A percentile compares a stretch with the other conserved stretches of the same genome.
These are phyloP conservation scores for Puccinia sorghi DNA, from an alignment of 1,284 basidiomycete genomes.

Conservation along the genomic window DNA sequence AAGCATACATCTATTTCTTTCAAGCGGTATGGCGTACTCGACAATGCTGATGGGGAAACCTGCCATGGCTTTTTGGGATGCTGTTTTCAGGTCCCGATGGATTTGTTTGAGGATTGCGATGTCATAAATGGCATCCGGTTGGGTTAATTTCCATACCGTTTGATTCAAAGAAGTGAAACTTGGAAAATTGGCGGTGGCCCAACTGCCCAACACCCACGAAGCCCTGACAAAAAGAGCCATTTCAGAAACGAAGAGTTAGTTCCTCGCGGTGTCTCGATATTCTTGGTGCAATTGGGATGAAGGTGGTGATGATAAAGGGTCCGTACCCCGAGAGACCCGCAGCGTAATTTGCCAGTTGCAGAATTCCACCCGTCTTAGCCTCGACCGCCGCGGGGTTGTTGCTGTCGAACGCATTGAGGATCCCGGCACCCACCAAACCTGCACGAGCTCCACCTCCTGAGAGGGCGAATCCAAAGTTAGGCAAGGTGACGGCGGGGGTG, in stretches of 20 bases:
- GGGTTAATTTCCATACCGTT: conserved; percentile 48
- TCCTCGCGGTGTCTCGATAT: not conserved
- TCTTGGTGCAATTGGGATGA: not conserved
- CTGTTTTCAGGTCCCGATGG: conserved; percentile 42
- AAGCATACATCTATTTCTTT: not conserved
- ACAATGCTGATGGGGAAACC: conserved; percentile 49
- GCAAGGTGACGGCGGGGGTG: conserved; percentile 21
- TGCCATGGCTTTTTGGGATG: conserved; percentile 42
- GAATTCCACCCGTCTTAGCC: conserved; percentile 45
- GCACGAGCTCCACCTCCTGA: conserved; percentile 50
- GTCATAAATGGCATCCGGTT: conserved; percentile 44
- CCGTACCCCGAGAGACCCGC: conserved; percentile 46
- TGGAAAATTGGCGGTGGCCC: conserved; percentile 49
- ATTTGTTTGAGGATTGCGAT: conserved; percentile 46
- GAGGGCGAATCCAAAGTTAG: conserved; percentile 47
- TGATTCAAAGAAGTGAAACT: conserved; percentile 47
- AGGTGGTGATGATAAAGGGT: not conserved
- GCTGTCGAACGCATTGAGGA: conserved; percentile 46
- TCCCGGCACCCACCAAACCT: conserved; percentile 41
- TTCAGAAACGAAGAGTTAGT: not conserved
- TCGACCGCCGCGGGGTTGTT: conserved; percentile 33
- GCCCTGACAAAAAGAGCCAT: conserved; percentile 12
- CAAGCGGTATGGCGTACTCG: conserved; percentile 7
- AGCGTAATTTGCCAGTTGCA: conserved; percentile 47
- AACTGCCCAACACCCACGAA: conserved; percentile 48